Percentiles rank a stretch among this genome's conserved stretches.
phyloP scores from a whole-genome alignment of 177 flowering plant species.

The Telopea speciosissima region DNA sequence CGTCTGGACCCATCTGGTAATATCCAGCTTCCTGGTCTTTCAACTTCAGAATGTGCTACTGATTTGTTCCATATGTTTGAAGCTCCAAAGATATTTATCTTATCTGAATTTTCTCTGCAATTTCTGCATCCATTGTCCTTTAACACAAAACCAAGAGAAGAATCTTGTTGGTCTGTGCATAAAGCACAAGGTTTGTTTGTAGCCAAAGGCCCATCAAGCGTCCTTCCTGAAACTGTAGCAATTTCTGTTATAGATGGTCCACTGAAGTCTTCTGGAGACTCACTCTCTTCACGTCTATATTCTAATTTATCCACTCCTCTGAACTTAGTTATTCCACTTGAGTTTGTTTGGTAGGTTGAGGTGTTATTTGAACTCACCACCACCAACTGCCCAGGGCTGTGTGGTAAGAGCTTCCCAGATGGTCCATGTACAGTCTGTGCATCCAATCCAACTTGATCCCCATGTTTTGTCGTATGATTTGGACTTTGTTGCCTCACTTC shows the following conservation, averaged over 20 bases:
- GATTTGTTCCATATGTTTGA: constrained; percentile 17
- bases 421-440: constrained; percentile 1
- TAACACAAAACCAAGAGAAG: constrained; percentile 6
- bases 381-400: constrained; percentile 9
- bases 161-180: constrained; percentile 1
- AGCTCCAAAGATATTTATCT: constrained; percentile 6
- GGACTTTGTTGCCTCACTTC: constrained; percentile 15
- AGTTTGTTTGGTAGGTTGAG: neutral
- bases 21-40: constrained; percentile 34
- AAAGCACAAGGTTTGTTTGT: constrained; percentile 9
- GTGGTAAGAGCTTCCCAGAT: constrained; percentile 5
- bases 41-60: constrained; percentile 7
- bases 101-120: neutral
- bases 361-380: constrained; percentile 6
- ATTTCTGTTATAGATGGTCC: constrained; percentile 8
- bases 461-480: constrained; percentile 2
- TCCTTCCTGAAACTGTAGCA: constrained; percentile 13
- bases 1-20: constrained; percentile 36
- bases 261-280: constrained; percentile 11
- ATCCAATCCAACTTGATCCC: constrained; percentile 10
- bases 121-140: constrained; percentile 11
- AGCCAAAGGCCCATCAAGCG: constrained; percentile 7
- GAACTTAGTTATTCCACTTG: neutral
- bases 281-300: constrained; percentile 5
- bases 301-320: constrained; percentile 2